These are phyloP conservation scores for Fraxinus greggii DNA, from an alignment of 305 asterid genomes.

Conservation along the genomic window DNA sequence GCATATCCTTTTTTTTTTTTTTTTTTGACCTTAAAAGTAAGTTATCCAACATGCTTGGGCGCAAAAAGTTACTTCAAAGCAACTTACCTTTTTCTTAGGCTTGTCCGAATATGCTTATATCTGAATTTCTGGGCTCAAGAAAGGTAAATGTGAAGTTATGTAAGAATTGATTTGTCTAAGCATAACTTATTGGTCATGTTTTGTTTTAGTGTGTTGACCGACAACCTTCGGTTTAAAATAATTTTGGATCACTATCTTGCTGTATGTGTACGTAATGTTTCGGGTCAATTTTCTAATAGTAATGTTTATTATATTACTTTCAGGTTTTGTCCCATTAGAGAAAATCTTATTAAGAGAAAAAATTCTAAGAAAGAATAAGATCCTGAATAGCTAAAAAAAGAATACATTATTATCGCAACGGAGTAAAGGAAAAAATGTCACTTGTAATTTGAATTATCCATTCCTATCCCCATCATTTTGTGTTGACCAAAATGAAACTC, in stretches of 20 bases:
- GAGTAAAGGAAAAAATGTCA: not conserved
- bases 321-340: not conserved
- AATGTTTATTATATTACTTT: not conserved
- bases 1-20: not conserved
- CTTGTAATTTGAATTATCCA: constrained; percentile 5
- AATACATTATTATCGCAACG: not conserved
- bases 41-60: not conserved
- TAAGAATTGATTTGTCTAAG: not conserved
- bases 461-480: not conserved
- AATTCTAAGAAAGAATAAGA: not conserved
- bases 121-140: not conserved
- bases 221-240: not conserved
- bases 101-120: not conserved
- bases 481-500: not conserved
- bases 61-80: not conserved
- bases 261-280: not conserved
- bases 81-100: not conserved
- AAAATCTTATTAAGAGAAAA: not conserved
- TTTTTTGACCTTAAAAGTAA: not conserved
- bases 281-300: not conserved
- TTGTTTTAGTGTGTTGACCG: not conserved
- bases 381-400: not conserved
- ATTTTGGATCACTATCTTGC: not conserved
- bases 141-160: not conserved
- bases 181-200: not conserved